A percentile compares a stretch with the other conserved stretches of the same genome.
These are phyloP conservation scores for Pezicula carpinea DNA, from an alignment of 2,329 filamentous ascomycete species.

Conservation along the genomic window DNA sequence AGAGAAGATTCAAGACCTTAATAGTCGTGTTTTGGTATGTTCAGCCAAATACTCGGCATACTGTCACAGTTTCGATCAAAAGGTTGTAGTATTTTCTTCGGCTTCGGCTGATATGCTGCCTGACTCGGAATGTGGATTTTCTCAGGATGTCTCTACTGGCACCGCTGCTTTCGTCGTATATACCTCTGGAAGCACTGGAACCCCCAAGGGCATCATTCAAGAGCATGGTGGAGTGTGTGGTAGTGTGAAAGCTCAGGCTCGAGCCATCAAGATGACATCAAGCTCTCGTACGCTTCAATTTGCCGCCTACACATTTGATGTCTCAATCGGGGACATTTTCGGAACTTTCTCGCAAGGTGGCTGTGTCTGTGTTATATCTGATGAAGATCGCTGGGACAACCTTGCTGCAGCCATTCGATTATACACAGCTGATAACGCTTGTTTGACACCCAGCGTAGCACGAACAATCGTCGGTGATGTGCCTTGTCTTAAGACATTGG, in stretches of 20 bases:
- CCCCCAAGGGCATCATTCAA: conserved; percentile 3
- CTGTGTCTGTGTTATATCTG: conserved; percentile 4
- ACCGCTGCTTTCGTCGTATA: neutral
- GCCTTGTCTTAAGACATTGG: conserved; percentile 2
- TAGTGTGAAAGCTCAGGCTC: neutral
- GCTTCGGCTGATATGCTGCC: neutral
- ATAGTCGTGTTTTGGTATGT: neutral
- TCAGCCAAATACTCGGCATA: neutral
- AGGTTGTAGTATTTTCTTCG: neutral
- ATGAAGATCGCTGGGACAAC: conserved; percentile 3
- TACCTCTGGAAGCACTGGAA: conserved; percentile 6
- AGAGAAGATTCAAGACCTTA: neutral
- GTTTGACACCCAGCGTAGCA: conserved; percentile 6
- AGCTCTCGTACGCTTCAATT: neutral
- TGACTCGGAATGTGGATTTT: neutral
- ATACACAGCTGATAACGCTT: conserved; percentile 1
- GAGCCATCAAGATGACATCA: neutral
- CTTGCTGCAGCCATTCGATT: conserved; percentile 1
- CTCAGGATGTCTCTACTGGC: neutral
- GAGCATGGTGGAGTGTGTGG: neutral
- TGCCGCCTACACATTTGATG: conserved; percentile 1
- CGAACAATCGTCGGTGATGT: neutral
- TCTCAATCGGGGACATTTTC: conserved; percentile 1
- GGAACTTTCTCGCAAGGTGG: neutral
- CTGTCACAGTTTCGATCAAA: neutral